Base-by-base conservation (phyloP, 2,329 filamentous ascomycete species). In the Graphilbum fragrans region DNA sequence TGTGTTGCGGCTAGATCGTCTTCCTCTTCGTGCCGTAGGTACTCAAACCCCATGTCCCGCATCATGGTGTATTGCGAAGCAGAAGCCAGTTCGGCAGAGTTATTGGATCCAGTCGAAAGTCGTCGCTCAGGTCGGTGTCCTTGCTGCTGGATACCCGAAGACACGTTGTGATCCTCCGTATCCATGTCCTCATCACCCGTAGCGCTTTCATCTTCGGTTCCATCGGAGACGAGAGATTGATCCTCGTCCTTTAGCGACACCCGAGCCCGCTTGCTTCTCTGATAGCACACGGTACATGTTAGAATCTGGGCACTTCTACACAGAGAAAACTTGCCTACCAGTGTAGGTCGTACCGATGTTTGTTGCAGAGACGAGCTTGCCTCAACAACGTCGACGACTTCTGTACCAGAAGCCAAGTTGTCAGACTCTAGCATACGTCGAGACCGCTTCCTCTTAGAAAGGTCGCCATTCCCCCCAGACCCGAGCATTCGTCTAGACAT, bases 1-100 rank as follows among this genome's bases (percentile, higher is more conserved):
- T 84, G 78, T 10, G 78, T 83, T 22, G 80, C 79, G 38, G 69
- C 67, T 40, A 73, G 59, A 52, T 84, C 79, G 50, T 81, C 77
- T 48, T 64, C 58, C 12, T 75, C 72, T 29, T 67, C 62, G 43
- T 80, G 58, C 22, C 67, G 58, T 5, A 81, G 58, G 52, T 81
- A 75, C 38, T 61, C 63, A 47, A 76, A 81, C 38, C 69, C 69
- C 35, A 64, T 65, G 55, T 81, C 77, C 43, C 77, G 67, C 58
- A 74, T 64, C 10, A 70, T 54, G 48, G 80, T 77, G 53, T 80
- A 81, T 47, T 80, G 76, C 0, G 75, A 77, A 34, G 67, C 66
- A 16, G 5, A 14, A 3, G 17, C 5, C n/a, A 18, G n/a, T 19
- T 17, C 32, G 11, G n/a, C 32, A 6, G n/a, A 34, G n/a, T 34